Evolutionary conservation across 2,329 filamentous ascomycete species (phyloP).

Genomic region (Sporothrix pseudoabietina): DNA sequence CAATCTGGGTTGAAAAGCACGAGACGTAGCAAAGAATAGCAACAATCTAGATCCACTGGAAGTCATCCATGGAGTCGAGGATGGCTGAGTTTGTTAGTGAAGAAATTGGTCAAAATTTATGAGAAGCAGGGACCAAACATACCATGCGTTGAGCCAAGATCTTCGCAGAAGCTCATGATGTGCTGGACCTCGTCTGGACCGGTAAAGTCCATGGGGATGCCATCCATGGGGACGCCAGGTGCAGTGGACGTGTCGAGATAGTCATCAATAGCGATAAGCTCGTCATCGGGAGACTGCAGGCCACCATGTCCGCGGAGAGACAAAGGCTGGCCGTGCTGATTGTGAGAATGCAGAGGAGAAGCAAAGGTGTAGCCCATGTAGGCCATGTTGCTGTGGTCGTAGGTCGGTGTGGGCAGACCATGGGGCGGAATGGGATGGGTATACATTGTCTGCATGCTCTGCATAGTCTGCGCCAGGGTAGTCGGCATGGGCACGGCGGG

Average conservation of each 20-base stretch:
- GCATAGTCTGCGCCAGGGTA: background rate
- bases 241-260: background rate
- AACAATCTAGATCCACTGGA: background rate
- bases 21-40: background rate
- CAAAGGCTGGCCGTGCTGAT: background rate
- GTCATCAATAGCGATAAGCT: background rate
- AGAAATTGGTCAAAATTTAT: background rate
- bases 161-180: constrained; percentile 11
- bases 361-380: constrained; percentile 2
- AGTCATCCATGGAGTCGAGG: background rate
- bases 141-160: background rate
- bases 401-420: background rate
- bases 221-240: background rate
- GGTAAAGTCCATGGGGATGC: background rate
- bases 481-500: background rate
- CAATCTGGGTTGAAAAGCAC: background rate
- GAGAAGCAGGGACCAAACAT: background rate
- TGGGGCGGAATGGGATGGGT: background rate
- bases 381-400: background rate
- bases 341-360: background rate
- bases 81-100: background rate
- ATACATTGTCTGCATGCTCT: background rate
- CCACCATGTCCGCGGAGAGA: background rate
- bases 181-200: background rate
- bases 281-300: background rate